Evolutionary conservation across 2,329 filamentous ascomycete species (phyloP), one percentile per base, ranked within the genome.

Genomic region (Bipolaris sorokiniana): DNA sequence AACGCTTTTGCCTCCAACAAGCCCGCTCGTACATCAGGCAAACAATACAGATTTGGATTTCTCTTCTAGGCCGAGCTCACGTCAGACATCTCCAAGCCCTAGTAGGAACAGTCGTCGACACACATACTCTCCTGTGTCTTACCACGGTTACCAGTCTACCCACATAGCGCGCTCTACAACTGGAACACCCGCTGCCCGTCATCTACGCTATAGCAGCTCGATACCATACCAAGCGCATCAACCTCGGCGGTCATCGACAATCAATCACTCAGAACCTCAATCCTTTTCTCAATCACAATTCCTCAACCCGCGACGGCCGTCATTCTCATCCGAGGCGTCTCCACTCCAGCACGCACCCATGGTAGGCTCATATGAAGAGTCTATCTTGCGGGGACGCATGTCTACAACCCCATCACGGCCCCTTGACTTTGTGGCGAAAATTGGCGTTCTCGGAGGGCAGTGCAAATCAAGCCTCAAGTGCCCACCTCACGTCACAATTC

Each of bases 291-390:
- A 79, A 54, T 76, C 78, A 15, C 79, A 80, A 1, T 65, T 83
- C 42, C 69, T 84, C 7, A 81, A 83, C 3, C 80, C 86, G 2
- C 75, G 82, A 15, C 83, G 92, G 41, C 88, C 89, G 0, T 97
- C 93, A 0, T 81, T 91, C 44, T 84, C 86, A 15, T 87, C 89
- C 0, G 93, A 97, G 44, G 79, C 82, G 2, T 92, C 91, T 2
- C 89, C 91, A 3, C 80, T 95, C 26, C 90, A 94, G 54, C 92
- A 96, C 76, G 93, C 94, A 7, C 93, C 93, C 3, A 96, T 99
- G 90, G 94, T 98, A 2, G 95, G 95, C 2, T 97, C 94, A 1
- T 99, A 97, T 67, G 95, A 99, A 77, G 95, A 99, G 78, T 97
- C 92, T 26, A 97, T 99, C 58, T 81, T 99, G 1, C 88, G 92